Evolutionary conservation across 495 filamentous ascomycete genomes (phyloP).

Genomic region (Trichoderma gamsii): DNA sequence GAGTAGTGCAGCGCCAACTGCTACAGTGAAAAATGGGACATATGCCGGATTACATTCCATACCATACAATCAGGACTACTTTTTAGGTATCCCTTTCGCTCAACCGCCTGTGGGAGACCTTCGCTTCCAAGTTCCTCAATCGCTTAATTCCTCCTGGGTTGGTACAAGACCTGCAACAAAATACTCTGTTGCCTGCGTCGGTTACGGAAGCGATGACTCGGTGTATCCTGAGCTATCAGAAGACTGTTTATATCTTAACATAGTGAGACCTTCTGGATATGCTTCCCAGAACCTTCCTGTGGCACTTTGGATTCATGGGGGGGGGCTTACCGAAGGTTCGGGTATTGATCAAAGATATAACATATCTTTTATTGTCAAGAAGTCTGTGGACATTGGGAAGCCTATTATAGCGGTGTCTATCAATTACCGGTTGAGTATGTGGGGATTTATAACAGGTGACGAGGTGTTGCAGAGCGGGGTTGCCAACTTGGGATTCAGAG

Average conservation of each 20-base stretch:
- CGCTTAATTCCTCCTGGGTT: neutral
- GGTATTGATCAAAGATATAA: neutral
- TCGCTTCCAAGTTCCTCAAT: conserved; percentile 16
- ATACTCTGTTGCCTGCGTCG: neutral
- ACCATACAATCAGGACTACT: neutral
- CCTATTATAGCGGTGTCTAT: conserved; percentile 33
- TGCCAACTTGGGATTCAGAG: conserved; percentile 50
- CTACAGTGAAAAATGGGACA: neutral
- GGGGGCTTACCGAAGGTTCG: conserved; percentile 21
- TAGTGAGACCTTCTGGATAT: neutral
- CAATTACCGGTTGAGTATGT: conserved; percentile 45
- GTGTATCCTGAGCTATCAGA: neutral
- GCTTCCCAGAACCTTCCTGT: conserved; percentile 22
- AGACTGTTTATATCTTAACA: neutral
- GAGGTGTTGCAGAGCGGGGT: conserved; percentile 6
- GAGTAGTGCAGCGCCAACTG: neutral
- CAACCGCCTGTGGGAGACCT: conserved; percentile 19
- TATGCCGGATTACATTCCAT: neutral
- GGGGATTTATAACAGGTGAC: conserved; percentile 39
- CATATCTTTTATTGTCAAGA: neutral
- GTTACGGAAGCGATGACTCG: neutral
- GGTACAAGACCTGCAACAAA: neutral
- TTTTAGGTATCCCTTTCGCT: conserved; percentile 21
- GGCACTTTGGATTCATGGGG: conserved; percentile 36
- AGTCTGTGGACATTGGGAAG: conserved; percentile 22